Evolutionary conservation across 495 filamentous ascomycete species (phyloP).

Genomic region (Talaromyces thailandensis): DNA sequence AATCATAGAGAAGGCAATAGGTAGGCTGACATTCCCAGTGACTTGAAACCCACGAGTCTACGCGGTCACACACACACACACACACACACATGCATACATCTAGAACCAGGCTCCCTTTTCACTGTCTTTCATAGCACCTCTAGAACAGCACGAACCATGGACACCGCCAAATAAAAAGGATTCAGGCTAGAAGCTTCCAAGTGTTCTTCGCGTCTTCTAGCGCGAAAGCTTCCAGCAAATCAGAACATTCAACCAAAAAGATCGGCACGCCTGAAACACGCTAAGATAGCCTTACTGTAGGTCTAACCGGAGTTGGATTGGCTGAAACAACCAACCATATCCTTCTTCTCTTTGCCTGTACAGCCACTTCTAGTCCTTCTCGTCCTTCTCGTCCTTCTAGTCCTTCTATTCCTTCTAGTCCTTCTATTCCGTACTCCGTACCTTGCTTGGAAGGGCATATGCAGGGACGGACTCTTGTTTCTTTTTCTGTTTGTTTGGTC

Average conservation of each 20-base stretch:
- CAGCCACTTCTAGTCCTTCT: background rate
- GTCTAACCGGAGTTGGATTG: background rate
- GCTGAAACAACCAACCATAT: background rate
- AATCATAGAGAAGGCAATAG: background rate
- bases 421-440: background rate
- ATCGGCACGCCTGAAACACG: conserved; percentile 2
- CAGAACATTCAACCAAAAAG: background rate
- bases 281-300: background rate
- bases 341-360: background rate
- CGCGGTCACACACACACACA: background rate
- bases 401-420: too few species aligned
- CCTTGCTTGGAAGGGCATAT: background rate
- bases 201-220: conserved; percentile 2
- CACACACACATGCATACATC: too few species aligned
- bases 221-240: background rate
- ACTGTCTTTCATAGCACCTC: background rate
- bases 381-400: too few species aligned
- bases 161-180: background rate
- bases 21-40: background rate
- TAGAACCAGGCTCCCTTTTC: background rate
- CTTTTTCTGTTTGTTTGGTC: background rate
- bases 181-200: background rate
- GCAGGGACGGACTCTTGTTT: background rate
- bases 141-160: background rate
- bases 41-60: background rate